Base-by-base conservation (phyloP, 352 stramenopile species). In the Halophytophthora batemanensis region DNA sequence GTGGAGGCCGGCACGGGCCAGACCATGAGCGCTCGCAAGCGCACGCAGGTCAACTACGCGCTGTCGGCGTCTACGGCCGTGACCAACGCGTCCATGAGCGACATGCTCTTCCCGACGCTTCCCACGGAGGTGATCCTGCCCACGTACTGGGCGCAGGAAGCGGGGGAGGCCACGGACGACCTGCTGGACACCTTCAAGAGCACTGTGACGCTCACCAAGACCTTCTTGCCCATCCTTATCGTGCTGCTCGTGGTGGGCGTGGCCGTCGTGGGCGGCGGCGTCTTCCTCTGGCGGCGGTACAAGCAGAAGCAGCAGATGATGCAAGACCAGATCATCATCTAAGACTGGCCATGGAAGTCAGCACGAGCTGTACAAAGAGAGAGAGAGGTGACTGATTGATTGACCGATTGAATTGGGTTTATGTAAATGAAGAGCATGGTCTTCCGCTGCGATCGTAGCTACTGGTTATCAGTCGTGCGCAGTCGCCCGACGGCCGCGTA, bases 401-500 rank as follows among this genome's bases (percentile, higher is more conserved):
- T n/a, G n/a, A n/a, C n/a, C n/a, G n/a, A n/a, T n/a, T 37, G 14
- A 33, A 43, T 44, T 14, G 43, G n/a, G 21, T 34, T 8, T 38
- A 34, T 36, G 28, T 46, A 45, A 53, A 58, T 50, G 50, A 17
- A 31, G 4, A 31, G 4, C 25, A 31, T 8, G 4, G 25, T 11
- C 6, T 17, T 19, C 11, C 13, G 15, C 11, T 45, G n/a, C 15
- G 31, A 11, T 3, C 19, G 25, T 49, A 34, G 11, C 34, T 66
- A 53, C 41, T 41, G 35, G 35, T 29, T 51, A 36, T 11, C 43
- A 52, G 31, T 34, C 28, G 37, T 1, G 6, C 6, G 29, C 37
- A 92, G 43, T 15, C 61, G 78, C n/a, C 86, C 85, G 8, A 98
- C 86, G 44, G 94, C 59, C 6, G 89, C 82, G 71, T 98, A 99